A percentile compares a stretch with the other conserved stretches of the same genome.
Conservation (phyloP, 805 yeast species). For the Lachancea meyersii region DNA sequence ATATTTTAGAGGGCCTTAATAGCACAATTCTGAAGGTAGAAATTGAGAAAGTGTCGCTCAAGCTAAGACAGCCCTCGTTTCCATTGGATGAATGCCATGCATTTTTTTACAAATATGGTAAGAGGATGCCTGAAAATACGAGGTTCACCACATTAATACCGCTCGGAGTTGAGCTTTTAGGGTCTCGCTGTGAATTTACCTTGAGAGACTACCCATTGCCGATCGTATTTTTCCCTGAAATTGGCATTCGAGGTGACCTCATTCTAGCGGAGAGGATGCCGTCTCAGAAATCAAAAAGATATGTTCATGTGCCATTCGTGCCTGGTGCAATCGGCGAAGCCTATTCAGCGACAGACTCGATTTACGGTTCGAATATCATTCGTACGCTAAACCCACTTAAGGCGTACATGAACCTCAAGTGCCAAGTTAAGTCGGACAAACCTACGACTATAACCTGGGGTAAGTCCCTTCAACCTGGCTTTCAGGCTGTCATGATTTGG, state of each 20-base stretch:
- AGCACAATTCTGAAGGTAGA: conserved; percentile 26
- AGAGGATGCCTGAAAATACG: conserved; percentile 48
- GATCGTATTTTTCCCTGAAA: conserved; percentile 41
- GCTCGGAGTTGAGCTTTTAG: conserved; percentile 39
- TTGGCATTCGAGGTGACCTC: conserved; percentile 41
- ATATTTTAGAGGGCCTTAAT: conserved; percentile 16
- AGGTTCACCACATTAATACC: conserved; percentile 53
- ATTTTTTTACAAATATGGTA: conserved; percentile 37
- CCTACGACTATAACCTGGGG: conserved; percentile 59
- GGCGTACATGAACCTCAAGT: conserved; percentile 43
- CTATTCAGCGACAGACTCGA: conserved; percentile 37
- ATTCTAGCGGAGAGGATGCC: conserved; percentile 54
- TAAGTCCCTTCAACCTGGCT: conserved; percentile 54
- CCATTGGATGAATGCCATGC: conserved; percentile 25
- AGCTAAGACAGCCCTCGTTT: conserved; percentile 31
- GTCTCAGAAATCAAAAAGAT: conserved; percentile 40
- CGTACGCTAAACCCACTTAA: conserved; percentile 63
- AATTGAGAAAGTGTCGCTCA: conserved; percentile 20
- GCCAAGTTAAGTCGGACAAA: conserved; percentile 39
- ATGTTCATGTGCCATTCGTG: conserved; percentile 52
- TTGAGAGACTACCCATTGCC: conserved; percentile 56
- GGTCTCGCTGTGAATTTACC: conserved; percentile 39
- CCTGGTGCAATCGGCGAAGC: conserved; percentile 38
- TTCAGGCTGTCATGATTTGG: conserved; percentile 54
- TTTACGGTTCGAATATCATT: conserved; percentile 52